Conservation (phyloP, 2,329 filamentous ascomycete species). For the Emergomyces africanus region DNA sequence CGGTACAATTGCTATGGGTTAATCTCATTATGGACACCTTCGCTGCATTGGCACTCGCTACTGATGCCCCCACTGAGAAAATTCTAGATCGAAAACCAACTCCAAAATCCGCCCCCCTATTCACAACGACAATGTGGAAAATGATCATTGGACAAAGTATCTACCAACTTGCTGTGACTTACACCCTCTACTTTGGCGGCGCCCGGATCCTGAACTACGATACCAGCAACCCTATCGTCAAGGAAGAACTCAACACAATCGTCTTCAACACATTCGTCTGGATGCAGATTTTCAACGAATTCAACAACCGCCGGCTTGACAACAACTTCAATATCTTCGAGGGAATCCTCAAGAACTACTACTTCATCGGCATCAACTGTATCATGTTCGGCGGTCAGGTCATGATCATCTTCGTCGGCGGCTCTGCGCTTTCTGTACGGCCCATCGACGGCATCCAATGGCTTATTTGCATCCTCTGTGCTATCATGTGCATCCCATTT, state of each 20-base stretch:
- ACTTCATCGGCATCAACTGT: conserved; percentile 74
- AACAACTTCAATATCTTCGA: conserved; percentile 96
- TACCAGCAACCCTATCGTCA: conserved; percentile 31
- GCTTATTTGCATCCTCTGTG: conserved; percentile 75
- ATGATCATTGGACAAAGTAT: conserved; percentile 93
- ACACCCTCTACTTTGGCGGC: conserved; percentile 70
- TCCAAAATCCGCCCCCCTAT: conserved; percentile 59
- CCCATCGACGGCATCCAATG: conserved; percentile 63
- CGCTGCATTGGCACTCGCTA: conserved; percentile 75
- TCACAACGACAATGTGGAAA: conserved; percentile 95
- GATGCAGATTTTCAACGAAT: conserved; percentile 99
- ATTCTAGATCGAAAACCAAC: conserved; percentile 71
- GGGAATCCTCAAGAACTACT: conserved; percentile 69
- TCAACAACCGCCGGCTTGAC: conserved; percentile 91
- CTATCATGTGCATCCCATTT: conserved; percentile 71
- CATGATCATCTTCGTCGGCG: conserved; percentile 80
- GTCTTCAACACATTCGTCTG: conserved; percentile 98
- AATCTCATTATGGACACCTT: conserved; percentile 98
- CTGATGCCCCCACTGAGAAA: conserved; percentile 72
- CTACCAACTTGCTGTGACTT: conserved; percentile 69
- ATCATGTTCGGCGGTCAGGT: conserved; percentile 84
- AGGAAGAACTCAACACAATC: conserved; percentile 55
- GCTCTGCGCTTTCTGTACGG: conserved; percentile 63
- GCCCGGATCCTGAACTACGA: conserved; percentile 47
- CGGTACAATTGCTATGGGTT: conserved; percentile 89